Conservation (phyloP, 2,329 filamentous ascomycete species). For the Chaetomium olivaceum region DNA sequence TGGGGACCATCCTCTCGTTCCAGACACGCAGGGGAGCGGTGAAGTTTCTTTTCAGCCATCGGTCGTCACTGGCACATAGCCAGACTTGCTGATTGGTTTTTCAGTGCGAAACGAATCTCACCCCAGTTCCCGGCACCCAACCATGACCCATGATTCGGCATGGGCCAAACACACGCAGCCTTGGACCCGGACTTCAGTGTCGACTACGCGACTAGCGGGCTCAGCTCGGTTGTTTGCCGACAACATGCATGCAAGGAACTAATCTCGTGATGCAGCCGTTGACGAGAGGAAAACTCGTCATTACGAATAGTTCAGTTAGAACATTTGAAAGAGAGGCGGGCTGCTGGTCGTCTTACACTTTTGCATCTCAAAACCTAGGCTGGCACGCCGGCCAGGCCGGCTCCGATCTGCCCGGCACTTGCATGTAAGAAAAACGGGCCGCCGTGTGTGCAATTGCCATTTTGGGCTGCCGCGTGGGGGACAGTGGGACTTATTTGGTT, state of each 20-base stretch:
- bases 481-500: slow-evolving; percentile 4
- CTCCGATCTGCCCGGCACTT: neutral
- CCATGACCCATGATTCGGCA: slow-evolving; percentile 18
- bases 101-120: slow-evolving; percentile 1
- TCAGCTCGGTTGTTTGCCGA: slow-evolving; percentile 15
- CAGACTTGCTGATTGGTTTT: slow-evolving; percentile 2
- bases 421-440: neutral
- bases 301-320: neutral
- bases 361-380: neutral
- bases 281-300: neutral
- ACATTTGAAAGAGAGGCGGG: neutral
- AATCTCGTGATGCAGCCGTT: slow-evolving; percentile 4
- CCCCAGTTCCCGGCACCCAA: slow-evolving; percentile 13
- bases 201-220: neutral
- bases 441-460: slow-evolving; percentile 6
- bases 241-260: slow-evolving; percentile 7
- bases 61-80: neutral
- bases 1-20: neutral
- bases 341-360: neutral
- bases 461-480: slow-evolving; percentile 8
- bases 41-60: slow-evolving; percentile 2
- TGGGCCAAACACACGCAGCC: slow-evolving; percentile 1
- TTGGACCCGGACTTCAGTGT: neutral
- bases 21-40: slow-evolving; percentile 7
- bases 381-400: neutral